These are phyloP conservation scores for Pythium sukuiense DNA, from an alignment of 352 stramenopile species.

Conservation along the genomic window DNA sequence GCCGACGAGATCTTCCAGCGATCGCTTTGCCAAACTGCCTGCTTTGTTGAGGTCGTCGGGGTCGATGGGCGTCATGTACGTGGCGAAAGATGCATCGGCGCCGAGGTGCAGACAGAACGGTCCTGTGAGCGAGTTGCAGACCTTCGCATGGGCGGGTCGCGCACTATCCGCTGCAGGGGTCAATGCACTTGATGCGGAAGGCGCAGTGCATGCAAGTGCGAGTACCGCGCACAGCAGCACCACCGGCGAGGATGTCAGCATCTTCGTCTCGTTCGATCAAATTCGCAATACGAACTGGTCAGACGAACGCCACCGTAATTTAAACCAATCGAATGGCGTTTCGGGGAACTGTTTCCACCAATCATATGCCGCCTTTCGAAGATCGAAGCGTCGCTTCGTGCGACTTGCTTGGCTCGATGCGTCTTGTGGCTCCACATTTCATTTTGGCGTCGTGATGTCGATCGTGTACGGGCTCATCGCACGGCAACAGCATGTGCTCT, in stretches of 20 bases:
- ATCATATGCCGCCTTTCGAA: neutral
- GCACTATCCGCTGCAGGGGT: neutral
- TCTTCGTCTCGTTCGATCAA: neutral
- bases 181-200: neutral
- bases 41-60: neutral
- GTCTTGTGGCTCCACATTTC: too few relatives aligned
- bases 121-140: constrained; percentile 65
- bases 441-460: constrained; percentile 41
- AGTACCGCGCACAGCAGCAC: neutral
- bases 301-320: neutral
- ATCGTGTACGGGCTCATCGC: constrained; percentile 76
- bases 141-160: constrained; percentile 6
- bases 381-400: neutral
- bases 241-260: neutral
- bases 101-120: constrained; percentile 56
- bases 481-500: constrained; percentile 72
- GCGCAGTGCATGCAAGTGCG: neutral
- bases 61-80: constrained; percentile 67
- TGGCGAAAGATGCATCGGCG: constrained; percentile 35
- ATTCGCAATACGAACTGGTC: neutral
- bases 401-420: neutral
- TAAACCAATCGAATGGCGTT: constrained; percentile 14
- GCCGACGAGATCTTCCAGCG: neutral
- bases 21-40: neutral
- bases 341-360: constrained; percentile 17